Evolutionary conservation across 1,284 basidiomycete species (phyloP), one percentile per base, ranked within the genome.

Genomic region (Austroboletus novae-zelandiae): DNA sequence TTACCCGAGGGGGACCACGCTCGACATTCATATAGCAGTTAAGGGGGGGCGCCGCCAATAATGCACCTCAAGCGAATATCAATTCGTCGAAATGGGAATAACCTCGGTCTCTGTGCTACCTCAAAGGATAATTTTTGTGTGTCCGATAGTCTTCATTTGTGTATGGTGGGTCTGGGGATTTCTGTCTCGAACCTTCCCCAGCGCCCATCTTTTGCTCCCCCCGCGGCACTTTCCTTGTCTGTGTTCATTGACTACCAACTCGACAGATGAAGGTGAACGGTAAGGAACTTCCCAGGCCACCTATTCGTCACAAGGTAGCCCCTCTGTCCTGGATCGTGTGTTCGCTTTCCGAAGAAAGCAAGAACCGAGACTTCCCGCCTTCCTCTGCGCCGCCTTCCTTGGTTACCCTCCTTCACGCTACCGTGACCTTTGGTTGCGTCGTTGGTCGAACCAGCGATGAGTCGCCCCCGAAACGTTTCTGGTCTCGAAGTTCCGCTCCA

Each of bases 121-220:
- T 30, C 37, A 34, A 43, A 35, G 34, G 51, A 50, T 46, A 54
- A 15, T 37, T 30, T 32, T 37, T 40, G 30, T 48, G 43, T 47
- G 35, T 18, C 51, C 47, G 48, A 51, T 23, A 32, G 15, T 3
- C 17, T 51, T 59, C 49, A 55, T 62, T 50, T 51, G 31, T 32
- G 17, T 43, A 35, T 50, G 43, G 45, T 40, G 36, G 47, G 42
- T 25, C 37, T 23, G 45, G 4, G 47, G 20, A 41, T 60, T 58
- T 40, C 52, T 50, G 43, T 41, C 50, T 47, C 48, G 20, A 42
- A 39, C 25, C 3, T 20, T 9, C 14, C 43, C 44, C 52, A 47
- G 35, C 54, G n/a, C 47, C 8, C 31, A 15, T 45, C 37, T 11
- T 36, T 40, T 40, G 5, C 50, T 45, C 47, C 41, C 58, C 35